Conservation (phyloP, 2,329 filamentous ascomycete genomes). For the Sclerotiophoma versabilis region DNA sequence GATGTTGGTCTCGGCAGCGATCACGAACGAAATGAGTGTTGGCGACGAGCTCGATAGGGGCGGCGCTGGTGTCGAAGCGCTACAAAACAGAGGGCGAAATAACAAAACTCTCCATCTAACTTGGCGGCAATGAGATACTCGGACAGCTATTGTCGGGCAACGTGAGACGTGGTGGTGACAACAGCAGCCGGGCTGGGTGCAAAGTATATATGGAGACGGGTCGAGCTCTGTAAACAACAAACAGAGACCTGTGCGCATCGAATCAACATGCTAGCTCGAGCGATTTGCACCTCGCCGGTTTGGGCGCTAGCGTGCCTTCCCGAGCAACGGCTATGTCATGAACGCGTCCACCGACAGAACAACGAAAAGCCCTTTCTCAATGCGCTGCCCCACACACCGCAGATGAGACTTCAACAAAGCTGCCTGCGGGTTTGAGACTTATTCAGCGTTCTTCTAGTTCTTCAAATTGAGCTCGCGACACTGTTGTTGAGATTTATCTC, state of each 20-base stretch:
- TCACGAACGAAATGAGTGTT: slow-evolving; percentile 20
- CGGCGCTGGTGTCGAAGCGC: slow-evolving; percentile 36
- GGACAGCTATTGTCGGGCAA: slow-evolving; percentile 34
- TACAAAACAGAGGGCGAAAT: slow-evolving; percentile 47
- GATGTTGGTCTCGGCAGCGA: slow-evolving; percentile 14
- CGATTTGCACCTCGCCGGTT: slow-evolving; percentile 1
- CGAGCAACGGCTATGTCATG: slow-evolving; percentile 16
- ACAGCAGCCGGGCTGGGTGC: slow-evolving; percentile 29
- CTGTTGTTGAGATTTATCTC: background rate
- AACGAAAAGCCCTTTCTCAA: slow-evolving; percentile 21
- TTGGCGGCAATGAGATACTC: slow-evolving; percentile 50
- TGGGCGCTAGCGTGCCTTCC: slow-evolving; percentile 10
- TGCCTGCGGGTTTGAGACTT: background rate
- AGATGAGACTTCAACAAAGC: slow-evolving; percentile 1
- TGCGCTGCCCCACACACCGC: slow-evolving; percentile 24
- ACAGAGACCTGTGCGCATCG: slow-evolving; percentile 8
- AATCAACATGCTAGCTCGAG: slow-evolving; percentile 10
- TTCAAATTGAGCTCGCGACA: background rate
- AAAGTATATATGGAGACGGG: slow-evolving; percentile 36
- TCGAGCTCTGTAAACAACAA: slow-evolving; percentile 27
- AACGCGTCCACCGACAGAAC: slow-evolving; percentile 25
- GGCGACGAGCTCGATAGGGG: slow-evolving; percentile 34
- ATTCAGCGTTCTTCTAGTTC: background rate
- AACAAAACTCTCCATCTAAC: slow-evolving; percentile 52
- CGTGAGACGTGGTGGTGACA: slow-evolving; percentile 38